A percentile compares a stretch with the other conserved stretches of the same genome.
Conservation (phyloP, 306 rosid species). For the Arachis stenosperma region DNA sequence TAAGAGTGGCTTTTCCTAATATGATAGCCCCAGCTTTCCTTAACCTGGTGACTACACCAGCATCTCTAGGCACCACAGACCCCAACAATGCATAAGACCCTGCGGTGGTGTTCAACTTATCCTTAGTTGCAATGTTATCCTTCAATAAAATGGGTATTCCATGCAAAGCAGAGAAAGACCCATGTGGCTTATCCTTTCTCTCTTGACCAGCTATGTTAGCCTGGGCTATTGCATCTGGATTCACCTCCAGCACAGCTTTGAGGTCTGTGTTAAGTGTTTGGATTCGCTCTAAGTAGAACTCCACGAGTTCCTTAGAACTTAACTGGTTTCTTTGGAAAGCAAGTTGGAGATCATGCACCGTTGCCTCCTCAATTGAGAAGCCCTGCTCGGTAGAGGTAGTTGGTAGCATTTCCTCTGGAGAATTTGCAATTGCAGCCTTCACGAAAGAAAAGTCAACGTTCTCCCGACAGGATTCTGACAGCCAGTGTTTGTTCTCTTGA, state of each 20-base stretch:
- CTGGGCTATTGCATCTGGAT: constrained; percentile 60
- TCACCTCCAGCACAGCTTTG: constrained; percentile 55
- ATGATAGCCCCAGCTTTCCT: constrained; percentile 75
- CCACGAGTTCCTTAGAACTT: constrained; percentile 63
- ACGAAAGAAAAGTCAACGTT: too few species aligned
- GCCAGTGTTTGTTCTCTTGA: too few species aligned
- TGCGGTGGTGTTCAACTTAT: constrained; percentile 66
- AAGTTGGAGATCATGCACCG: constrained; percentile 52
- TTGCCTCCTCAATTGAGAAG: constrained; percentile 59
- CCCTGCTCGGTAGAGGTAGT: neutral
- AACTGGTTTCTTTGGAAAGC: constrained; percentile 56
- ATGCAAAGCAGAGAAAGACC: constrained; percentile 45
- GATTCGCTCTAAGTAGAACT: constrained; percentile 57
- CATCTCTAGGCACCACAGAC: constrained; percentile 66
- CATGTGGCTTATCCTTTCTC: constrained; percentile 27
- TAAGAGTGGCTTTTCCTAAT: constrained; percentile 64
- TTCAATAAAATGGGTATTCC: constrained; percentile 72
- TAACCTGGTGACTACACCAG: constrained; percentile 61
- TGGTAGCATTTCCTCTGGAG: neutral
- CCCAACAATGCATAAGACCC: constrained; percentile 70
- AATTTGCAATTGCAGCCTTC: too few species aligned
- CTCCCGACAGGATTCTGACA: too few species aligned
- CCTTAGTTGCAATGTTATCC: constrained; percentile 72
- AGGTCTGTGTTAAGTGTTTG: constrained; percentile 48
- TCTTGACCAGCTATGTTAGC: constrained; percentile 58